A percentile compares a stretch with the other conserved stretches of the same genome.
These are phyloP conservation scores for Vickermania spadyakhi DNA, from an alignment of 208 protist genomes.

Conservation along the genomic window DNA sequence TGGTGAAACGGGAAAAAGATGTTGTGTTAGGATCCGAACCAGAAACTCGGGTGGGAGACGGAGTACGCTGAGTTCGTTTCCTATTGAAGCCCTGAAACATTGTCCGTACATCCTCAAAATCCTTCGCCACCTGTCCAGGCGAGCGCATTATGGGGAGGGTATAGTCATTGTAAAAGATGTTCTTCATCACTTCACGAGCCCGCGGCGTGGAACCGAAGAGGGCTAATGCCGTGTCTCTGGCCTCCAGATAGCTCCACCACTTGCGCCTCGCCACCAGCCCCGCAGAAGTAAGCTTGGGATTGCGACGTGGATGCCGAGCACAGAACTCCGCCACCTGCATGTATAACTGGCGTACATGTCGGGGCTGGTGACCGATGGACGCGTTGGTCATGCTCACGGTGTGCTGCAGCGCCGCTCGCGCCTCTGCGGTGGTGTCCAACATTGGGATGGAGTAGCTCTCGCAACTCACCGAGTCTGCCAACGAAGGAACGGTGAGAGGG, in stretches of 20 bases:
- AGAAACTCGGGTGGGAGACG: too few relatives aligned
- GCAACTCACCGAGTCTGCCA: conserved; percentile 33
- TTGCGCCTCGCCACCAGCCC: conserved; percentile 64
- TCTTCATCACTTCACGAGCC: conserved; percentile 76
- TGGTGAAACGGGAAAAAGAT: too few relatives aligned
- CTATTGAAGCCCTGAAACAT: too few relatives aligned
- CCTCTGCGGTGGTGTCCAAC: conserved; percentile 46
- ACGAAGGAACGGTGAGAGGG: conserved; percentile 9
- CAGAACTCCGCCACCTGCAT: conserved; percentile 62
- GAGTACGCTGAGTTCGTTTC: conserved; percentile 16
- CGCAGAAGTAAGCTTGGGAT: conserved; percentile 60
- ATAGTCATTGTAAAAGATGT: conserved; percentile 81
- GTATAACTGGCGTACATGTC: conserved; percentile 45
- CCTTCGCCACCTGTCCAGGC: conserved; percentile 31
- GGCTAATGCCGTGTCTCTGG: conserved; percentile 74
- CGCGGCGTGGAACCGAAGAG: conserved; percentile 78
- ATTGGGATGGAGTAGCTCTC: conserved; percentile 46
- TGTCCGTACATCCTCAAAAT: conserved; percentile 9
- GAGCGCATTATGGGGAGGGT: conserved; percentile 54
- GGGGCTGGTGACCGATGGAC: conserved; percentile 17
- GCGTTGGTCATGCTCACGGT: conserved; percentile 29
- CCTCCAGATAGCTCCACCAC: conserved; percentile 78
- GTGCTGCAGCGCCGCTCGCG: conserved; percentile 39
- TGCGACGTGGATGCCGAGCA: conserved; percentile 48
- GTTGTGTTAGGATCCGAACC: too few relatives aligned